Conservation (phyloP, 768 basidiomycete species). For the Podaxis sp. region DNA sequence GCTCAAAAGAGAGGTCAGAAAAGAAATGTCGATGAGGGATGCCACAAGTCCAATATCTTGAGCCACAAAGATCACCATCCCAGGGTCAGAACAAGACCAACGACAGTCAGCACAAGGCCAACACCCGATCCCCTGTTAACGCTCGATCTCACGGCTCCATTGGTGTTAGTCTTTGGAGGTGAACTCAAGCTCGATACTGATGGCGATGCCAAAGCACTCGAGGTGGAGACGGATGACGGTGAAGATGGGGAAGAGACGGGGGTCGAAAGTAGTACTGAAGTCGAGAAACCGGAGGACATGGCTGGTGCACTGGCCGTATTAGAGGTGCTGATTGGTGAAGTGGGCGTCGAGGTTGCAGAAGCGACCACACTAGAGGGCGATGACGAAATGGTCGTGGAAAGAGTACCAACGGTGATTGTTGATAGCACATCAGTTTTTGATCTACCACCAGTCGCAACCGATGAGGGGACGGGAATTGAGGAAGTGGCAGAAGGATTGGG, state of each 20-base stretch:
- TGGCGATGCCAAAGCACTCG: background rate
- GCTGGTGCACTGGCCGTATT: constrained; percentile 2
- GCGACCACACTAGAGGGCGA: background rate
- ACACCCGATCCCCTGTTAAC: background rate
- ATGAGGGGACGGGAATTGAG: constrained; percentile 33
- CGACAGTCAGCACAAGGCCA: background rate
- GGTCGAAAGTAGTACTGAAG: background rate
- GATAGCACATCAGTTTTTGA: constrained; percentile 29
- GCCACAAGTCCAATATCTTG: background rate
- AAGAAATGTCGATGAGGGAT: background rate
- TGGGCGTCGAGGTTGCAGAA: constrained; percentile 9
- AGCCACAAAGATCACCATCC: background rate
- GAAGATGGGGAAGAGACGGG: background rate
- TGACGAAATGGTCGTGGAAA: constrained; percentile 14
- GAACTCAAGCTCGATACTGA: background rate
- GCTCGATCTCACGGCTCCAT: background rate
- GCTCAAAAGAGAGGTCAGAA: background rate
- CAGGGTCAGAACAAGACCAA: constrained; percentile 7
- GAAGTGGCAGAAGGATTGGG: constrained; percentile 48
- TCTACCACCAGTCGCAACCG: constrained; percentile 29
- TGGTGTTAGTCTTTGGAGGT: background rate
- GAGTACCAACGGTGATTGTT: constrained; percentile 34
- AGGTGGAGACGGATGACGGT: background rate
- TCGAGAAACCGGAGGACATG: constrained; percentile 3
- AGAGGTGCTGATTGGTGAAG: background rate